Percentiles rank a stretch among this genome's conserved stretches.
Evolutionary conservation across 2,329 filamentous ascomycete species (phyloP).

Genomic region (Aspergillus sp.): DNA sequence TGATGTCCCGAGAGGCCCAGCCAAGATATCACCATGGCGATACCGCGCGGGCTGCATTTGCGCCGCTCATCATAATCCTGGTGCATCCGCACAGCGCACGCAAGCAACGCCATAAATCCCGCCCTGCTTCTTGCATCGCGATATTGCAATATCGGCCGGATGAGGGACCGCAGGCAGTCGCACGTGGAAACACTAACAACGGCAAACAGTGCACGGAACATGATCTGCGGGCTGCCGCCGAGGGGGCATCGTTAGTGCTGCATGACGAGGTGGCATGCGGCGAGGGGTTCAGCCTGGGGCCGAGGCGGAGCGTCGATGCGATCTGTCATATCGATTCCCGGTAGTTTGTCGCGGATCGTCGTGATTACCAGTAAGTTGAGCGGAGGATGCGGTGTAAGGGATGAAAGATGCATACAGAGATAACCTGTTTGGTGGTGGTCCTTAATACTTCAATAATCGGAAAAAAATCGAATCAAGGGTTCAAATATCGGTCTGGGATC

Average conservation of each 20-base stretch:
- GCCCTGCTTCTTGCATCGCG: neutral
- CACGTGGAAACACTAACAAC: neutral
- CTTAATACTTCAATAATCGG: conserved; percentile 8
- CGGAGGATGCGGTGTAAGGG: conserved; percentile 14
- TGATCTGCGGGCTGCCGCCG: no score
- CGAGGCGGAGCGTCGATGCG: neutral
- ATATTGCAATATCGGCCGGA: neutral
- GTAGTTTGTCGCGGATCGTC: neutral
- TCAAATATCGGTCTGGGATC: conserved; percentile 6
- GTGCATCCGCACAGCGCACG: neutral
- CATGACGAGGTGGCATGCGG: neutral
- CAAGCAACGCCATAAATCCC: neutral
- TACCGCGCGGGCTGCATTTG: no score
- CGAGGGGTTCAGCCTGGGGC: neutral
- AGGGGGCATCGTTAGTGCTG: neutral
- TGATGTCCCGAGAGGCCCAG: no score
- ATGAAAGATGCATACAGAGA: conserved; percentile 5
- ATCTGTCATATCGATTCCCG: neutral
- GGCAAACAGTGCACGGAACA: no score
- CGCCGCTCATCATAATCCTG: no score
- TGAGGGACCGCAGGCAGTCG: neutral
- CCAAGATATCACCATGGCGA: no score
- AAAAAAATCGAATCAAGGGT: conserved; percentile 12
- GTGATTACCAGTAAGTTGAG: neutral
- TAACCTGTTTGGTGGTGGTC: neutral